Evolutionary conservation across 306 rosid species (phyloP).

Genomic region (Dryas drummondii): DNA sequence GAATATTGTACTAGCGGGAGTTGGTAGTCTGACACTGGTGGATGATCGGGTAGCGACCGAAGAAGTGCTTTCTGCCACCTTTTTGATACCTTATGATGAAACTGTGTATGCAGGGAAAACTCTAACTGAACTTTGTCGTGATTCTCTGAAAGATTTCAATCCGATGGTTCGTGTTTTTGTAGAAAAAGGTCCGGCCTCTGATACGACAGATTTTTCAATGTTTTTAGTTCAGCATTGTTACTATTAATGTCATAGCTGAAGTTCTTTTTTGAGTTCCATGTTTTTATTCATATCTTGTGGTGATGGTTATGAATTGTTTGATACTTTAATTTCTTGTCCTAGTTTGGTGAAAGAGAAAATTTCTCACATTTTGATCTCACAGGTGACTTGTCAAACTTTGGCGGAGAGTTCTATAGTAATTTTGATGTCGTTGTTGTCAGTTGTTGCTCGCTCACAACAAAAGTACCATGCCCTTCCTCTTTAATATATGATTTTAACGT

Average conservation of each 20-base stretch:
- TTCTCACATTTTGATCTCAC: slow-evolving; percentile 12
- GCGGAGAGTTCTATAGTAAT: slow-evolving; percentile 62
- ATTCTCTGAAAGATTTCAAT: slow-evolving; percentile 90
- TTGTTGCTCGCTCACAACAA: slow-evolving; percentile 71
- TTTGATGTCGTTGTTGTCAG: slow-evolving; percentile 81
- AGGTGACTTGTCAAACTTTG: slow-evolving; percentile 78
- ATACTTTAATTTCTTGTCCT: not conserved
- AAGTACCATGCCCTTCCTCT: slow-evolving; percentile 41
- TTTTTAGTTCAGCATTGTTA: not conserved
- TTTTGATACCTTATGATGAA: slow-evolving; percentile 78
- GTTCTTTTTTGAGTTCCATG: not conserved
- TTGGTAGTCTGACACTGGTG: slow-evolving; percentile 91
- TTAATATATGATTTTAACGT: not conserved
- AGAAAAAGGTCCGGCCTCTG: slow-evolving; percentile 54
- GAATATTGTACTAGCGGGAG: slow-evolving; percentile 92
- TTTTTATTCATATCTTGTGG: not conserved
- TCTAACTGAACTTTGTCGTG: slow-evolving; percentile 77
- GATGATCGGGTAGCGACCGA: slow-evolving; percentile 67
- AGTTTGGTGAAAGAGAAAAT: not conserved
- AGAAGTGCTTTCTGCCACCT: slow-evolving; percentile 65
- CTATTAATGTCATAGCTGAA: not conserved
- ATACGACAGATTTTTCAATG: slow-evolving; percentile 9
- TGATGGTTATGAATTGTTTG: not conserved
- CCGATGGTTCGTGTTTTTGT: slow-evolving; percentile 94
- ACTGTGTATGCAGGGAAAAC: slow-evolving; percentile 64